These are phyloP conservation scores for Incumbomyces lentus DNA, from an alignment of 2,329 filamentous ascomycete genomes.

Conservation along the genomic window DNA sequence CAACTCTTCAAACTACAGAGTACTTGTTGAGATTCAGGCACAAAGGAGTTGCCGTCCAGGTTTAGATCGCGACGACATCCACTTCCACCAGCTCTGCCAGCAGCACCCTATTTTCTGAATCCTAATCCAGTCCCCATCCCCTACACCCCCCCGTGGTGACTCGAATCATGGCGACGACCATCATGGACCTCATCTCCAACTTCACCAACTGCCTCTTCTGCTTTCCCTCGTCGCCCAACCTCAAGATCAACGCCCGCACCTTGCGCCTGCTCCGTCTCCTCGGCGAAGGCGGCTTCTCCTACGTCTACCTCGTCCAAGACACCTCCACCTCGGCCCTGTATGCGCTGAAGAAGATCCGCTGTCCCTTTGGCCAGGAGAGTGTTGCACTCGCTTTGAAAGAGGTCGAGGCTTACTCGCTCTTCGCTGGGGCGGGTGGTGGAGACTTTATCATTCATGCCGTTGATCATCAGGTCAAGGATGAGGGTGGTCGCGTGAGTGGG, in stretches of 20 bases:
- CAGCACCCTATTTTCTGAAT: too few species aligned
- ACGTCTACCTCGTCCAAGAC: constrained; percentile 97
- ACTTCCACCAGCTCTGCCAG: too few species aligned
- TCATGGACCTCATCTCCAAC: constrained; percentile 82
- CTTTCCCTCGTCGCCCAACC: constrained; percentile 84
- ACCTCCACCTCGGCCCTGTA: constrained; percentile 72
- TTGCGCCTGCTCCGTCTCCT: constrained; percentile 93
- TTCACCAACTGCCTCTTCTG: constrained; percentile 92
- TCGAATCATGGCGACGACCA: constrained; percentile 67
- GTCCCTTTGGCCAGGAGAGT: constrained; percentile 93
- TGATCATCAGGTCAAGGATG: constrained; percentile 71
- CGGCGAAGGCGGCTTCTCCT: constrained; percentile 97
- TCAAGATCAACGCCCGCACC: constrained; percentile 88
- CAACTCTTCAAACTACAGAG: too few species aligned
- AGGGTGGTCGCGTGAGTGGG: constrained; percentile 50
- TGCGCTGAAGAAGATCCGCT: constrained; percentile 97
- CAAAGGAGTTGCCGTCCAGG: too few species aligned
- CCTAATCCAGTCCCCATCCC: too few species aligned
- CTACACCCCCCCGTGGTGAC: too few species aligned
- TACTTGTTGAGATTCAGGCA: too few species aligned
- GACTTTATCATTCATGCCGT: constrained; percentile 64
- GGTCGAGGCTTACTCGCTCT: constrained; percentile 91
- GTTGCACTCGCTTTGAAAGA: constrained; percentile 92
- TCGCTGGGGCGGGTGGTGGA: constrained; percentile 61
- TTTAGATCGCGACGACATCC: too few species aligned